phyloP scores from a whole-genome alignment of 257 asterid genomes.

The Lycium barbarum region DNA sequence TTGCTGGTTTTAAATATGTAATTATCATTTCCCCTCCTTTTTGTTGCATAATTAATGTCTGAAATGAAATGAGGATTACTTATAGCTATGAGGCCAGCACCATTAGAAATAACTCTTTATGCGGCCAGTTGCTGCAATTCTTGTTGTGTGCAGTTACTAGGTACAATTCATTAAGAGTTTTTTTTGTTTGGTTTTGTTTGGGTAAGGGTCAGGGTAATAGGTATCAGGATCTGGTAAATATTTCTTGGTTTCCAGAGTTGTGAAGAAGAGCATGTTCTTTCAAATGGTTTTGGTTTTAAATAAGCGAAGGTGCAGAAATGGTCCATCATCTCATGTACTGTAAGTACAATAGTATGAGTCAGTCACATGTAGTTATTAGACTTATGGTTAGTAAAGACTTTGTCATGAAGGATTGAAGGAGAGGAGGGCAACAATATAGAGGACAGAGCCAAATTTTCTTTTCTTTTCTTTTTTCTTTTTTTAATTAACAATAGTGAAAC shows the following conservation, averaged over 20 bases:
- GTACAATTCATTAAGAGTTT: conserved; percentile 14
- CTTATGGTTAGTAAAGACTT: conserved; percentile 31
- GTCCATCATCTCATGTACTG: conserved; percentile 45
- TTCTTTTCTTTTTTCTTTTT: background rate
- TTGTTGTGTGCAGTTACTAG: conserved; percentile 1
- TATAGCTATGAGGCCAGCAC: background rate
- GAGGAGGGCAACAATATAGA: background rate
- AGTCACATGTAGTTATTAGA: conserved; percentile 57
- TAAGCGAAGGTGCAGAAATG: conserved; percentile 31
- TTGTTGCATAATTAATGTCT: conserved; percentile 15
- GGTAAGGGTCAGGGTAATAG: conserved; percentile 5
- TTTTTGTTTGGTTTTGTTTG: conserved; percentile 26
- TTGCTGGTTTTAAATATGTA: conserved; percentile 15
- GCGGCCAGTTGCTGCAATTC: background rate
- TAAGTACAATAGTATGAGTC: conserved; percentile 45
- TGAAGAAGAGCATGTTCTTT: conserved; percentile 12
- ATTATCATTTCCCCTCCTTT: conserved; percentile 7
- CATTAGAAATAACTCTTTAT: conserved; percentile 5
- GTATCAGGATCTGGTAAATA: background rate
- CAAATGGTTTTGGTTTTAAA: conserved; percentile 1
- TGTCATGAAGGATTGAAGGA: conserved; percentile 26
- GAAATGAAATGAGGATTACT: background rate
- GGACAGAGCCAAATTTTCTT: background rate
- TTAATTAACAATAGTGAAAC: no score
- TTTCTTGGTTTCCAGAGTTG: background rate